Conservation (phyloP, 805 yeast species). For the Ogataea pilisensis region DNA sequence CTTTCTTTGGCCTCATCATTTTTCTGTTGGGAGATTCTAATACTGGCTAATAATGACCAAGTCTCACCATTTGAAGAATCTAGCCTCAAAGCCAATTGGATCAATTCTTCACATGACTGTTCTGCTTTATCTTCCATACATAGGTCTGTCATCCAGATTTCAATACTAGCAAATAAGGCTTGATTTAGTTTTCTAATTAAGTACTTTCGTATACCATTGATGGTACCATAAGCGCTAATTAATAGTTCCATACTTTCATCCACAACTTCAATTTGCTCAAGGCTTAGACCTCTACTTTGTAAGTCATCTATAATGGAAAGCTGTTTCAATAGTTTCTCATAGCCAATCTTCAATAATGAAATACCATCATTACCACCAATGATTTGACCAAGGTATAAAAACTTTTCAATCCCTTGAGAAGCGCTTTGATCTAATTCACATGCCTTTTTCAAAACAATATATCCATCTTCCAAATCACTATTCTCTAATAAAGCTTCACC, state of each 20-base stretch:
- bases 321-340: conserved; percentile 44
- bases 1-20: conserved; percentile 70
- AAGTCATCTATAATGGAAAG: conserved; percentile 28
- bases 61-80: conserved; percentile 69
- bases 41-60: conserved; percentile 78
- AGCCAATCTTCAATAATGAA: conserved; percentile 56
- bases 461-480: conserved; percentile 78
- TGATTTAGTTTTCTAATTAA: conserved; percentile 60
- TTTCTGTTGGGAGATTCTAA: conserved; percentile 82
- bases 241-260: conserved; percentile 24
- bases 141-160: conserved; percentile 96
- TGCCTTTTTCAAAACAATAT: conserved; percentile 52
- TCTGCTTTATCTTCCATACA: conserved; percentile 95
- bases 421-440: conserved; percentile 71
- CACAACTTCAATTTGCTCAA: conserved; percentile 11
- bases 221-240: conserved; percentile 26
- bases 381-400: conserved; percentile 86
- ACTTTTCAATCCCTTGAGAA: conserved; percentile 68
- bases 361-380: conserved; percentile 80
- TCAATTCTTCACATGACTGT: conserved; percentile 65
- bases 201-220: conserved; percentile 29
- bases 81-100: conserved; percentile 57
- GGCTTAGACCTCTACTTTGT: conserved; percentile 1
- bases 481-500: conserved; percentile 80
- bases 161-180: conserved; percentile 81